Base-by-base conservation (phyloP, 345 rosid genomes). In the Adansonia digitata region DNA sequence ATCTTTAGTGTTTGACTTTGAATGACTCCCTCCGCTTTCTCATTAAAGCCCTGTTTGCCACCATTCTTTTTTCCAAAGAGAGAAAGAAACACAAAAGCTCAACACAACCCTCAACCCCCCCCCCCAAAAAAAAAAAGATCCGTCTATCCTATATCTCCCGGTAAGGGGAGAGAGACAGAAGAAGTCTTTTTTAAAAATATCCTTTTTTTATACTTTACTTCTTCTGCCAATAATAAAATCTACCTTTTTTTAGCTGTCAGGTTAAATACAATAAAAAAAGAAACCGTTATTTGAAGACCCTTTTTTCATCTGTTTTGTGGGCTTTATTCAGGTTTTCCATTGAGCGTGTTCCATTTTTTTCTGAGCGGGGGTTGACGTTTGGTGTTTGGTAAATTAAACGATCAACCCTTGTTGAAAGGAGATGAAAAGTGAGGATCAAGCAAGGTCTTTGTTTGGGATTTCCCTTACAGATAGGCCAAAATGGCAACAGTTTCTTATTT, bases 401-500 rank as follows among this genome's bases (percentile, higher is more conserved):
- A 7, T 34, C 46, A 42, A 3, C 0, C 5, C 34, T 61, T 14
- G 65, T 29, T 60, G 40, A 31, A 61, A 61, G 43, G 67, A 66
- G 70, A 90, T 90, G 94, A 88, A 77, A 84, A 78, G 74, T 14
- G 88, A 88, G 43, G 91, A 84, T 70, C 91, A 85, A 57, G 67
- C 86, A 7, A 78, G 89, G 83, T 87, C 80, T 67, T 59, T 90
- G 84, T 90, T 88, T 67, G 91, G 97, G 69, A 84, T 90, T 85
- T 82, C 89, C 4, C 86, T 90, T 20, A 79, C 91, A 4, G 82
- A 76, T 74, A 84, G 87, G 63, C 88, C 94, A 11, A 77, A 26
- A 72, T 90, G 88, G 91, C 86, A 92, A 62, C 97, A 88, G 69
- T 92, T 94, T 81, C 90, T 94, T 52, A 86, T 94, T 24, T 92